Percentiles rank a stretch among this genome's conserved stretches.
Conservation (phyloP, 495 filamentous ascomycete genomes). For the Penicillium daleae region DNA sequence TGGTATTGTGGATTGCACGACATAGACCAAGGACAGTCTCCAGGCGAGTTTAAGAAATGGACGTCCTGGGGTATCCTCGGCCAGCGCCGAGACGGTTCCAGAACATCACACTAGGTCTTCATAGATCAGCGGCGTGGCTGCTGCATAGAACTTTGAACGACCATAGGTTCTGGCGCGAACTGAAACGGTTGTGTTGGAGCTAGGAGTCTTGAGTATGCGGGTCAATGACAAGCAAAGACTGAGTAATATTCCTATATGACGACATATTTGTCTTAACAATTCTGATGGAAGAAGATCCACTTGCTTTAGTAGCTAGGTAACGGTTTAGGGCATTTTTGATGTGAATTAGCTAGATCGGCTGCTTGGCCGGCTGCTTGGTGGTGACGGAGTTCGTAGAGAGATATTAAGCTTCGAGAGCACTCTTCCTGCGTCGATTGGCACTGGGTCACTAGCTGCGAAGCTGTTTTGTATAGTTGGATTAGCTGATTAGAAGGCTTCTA, state of each 20-base stretch:
- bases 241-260: not conserved
- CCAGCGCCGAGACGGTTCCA: not conserved
- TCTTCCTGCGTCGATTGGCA: too few species aligned
- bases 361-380: too few species aligned
- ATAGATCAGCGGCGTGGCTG: not conserved
- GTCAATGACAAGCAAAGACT: not conserved
- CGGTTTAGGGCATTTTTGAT: too few species aligned
- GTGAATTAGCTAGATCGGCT: too few species aligned
- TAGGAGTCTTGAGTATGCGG: not conserved
- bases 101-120: not conserved
- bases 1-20: not conserved
- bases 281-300: not conserved
- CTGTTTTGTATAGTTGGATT: too few species aligned
- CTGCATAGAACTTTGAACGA: not conserved
- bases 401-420: too few species aligned
- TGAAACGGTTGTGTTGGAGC: not conserved
- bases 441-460: too few species aligned
- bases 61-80: not conserved
- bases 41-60: not conserved
- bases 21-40: not conserved
- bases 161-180: not conserved
- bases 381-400: too few species aligned
- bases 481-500: too few species aligned
- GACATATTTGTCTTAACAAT: not conserved
- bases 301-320: too few species aligned